Conservation (phyloP, 2,329 filamentous ascomycete species). For the Zasmidium angulare region DNA sequence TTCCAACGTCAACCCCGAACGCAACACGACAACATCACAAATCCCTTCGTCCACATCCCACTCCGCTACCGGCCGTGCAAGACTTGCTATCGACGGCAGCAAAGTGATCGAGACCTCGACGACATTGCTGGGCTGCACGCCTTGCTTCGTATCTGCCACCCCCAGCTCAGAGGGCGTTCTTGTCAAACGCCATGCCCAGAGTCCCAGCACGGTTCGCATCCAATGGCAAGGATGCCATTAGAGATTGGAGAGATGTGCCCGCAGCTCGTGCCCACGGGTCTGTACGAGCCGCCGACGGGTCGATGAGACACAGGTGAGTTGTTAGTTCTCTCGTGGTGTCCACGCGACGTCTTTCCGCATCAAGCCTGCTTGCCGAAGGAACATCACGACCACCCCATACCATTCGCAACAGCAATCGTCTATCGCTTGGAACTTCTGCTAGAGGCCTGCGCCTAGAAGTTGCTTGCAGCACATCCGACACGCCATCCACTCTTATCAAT, state of each 20-base stretch:
- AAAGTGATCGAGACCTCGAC: too few species aligned
- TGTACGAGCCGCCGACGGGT: too few species aligned
- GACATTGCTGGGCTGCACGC: neutral
- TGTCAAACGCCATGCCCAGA: neutral
- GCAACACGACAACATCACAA: neutral
- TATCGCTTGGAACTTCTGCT: slow-evolving; percentile 9
- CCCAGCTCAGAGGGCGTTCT: neutral
- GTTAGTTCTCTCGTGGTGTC: neutral
- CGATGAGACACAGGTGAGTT: neutral
- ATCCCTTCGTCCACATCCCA: neutral
- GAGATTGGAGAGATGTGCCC: neutral
- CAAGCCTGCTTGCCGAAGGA: neutral
- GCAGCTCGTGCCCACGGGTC: too few species aligned
- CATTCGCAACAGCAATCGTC: neutral
- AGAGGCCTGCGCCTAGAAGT: neutral
- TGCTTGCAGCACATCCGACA: neutral
- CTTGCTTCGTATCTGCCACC: neutral
- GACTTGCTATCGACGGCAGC: neutral
- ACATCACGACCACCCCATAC: neutral
- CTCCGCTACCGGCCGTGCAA: neutral
- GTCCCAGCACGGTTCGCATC: neutral
- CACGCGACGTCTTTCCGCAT: neutral
- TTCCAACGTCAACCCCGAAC: neutral
- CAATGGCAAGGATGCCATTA: neutral
- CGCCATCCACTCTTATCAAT: slow-evolving; percentile 6